Base-by-base conservation (phyloP, 1,284 basidiomycete species). In the Cryptococcus sp. region DNA sequence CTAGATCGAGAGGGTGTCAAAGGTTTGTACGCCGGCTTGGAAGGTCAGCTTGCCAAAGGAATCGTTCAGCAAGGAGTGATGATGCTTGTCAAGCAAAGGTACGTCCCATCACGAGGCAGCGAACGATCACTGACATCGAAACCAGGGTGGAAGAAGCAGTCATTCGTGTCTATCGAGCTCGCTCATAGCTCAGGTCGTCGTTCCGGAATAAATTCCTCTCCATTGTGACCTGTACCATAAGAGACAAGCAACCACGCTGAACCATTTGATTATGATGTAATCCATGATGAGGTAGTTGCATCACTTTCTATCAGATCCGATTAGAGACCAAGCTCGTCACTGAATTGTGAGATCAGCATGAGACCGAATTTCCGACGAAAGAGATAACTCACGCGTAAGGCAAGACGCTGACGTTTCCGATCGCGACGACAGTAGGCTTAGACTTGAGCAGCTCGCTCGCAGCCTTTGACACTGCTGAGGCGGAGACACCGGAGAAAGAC, bases 21-120 rank as follows among this genome's bases (percentile, higher is more conserved):
- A 48, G 91, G 91, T 0, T 75, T 93, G 19, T 93, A 93, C 80
- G 88, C 85, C 67, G 91, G 91, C 13, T 81, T 91, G 23, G 83
- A 85, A 25, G 90, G 86, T 68, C 93, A 94, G 77, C 83, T 94
- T n/a, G 64, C 87, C 7, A 92, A 94, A 78, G 92, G 90, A 59
- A 87, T 93, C 13, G 61, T 74, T 3, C 64, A 66, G 48, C 72
- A 74, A 53, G 79, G 78, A 0, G 70, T 80, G 15, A 79, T 77
- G 62, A 72, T 80, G 70, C 54, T 78, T 1, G 57, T 80, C 58
- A 80, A 80, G 57, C 75, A 78, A 45, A 65, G 77, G 75, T 73
- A 35, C 61, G 73, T 38, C 16, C 11, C 38, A n/a, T 23, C n/a
- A 35, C 38, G 25, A 17, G 19, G 20, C 39, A 17, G 3, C 31